phyloP scores from a whole-genome alignment of 108 stramenopile genomes.

The Skeletonema marinoi region DNA sequence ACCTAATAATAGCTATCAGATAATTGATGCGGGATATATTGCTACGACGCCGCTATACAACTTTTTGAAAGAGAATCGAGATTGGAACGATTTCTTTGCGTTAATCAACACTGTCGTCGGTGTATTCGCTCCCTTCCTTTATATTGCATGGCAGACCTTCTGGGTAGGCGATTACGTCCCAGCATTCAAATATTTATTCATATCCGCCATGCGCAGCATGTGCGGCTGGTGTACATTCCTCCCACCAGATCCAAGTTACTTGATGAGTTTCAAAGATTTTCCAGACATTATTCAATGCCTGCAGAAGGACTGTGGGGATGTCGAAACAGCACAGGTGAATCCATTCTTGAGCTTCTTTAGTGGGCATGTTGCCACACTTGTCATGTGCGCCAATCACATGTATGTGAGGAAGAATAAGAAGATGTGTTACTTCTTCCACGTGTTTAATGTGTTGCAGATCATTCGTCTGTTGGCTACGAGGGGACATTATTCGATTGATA shows the following conservation, averaged over 20 bases:
- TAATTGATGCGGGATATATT: too few relatives aligned
- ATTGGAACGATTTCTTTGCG: too few relatives aligned
- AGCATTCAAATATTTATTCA: too few relatives aligned
- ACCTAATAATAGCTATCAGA: too few relatives aligned
- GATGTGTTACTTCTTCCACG: slow-evolving; percentile 24
- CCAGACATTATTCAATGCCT: slow-evolving; percentile 46
- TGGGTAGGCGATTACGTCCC: too few relatives aligned
- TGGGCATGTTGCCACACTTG: slow-evolving; percentile 47
- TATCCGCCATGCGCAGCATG: too few relatives aligned
- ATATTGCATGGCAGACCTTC: too few relatives aligned
- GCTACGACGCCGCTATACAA: too few relatives aligned
- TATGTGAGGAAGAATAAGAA: slow-evolving; percentile 16
- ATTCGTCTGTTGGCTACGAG: slow-evolving; percentile 52
- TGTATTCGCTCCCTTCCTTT: too few relatives aligned
- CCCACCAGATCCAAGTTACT: slow-evolving; percentile 42
- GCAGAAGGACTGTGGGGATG: slow-evolving; percentile 2
- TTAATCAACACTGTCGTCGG: too few relatives aligned
- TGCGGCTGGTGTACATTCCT: too few relatives aligned
- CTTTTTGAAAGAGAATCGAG: too few relatives aligned
- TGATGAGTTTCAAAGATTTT: slow-evolving; percentile 39
- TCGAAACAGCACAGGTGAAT: not conserved
- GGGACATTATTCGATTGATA: slow-evolving; percentile 64
- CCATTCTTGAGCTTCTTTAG: slow-evolving; percentile 50
- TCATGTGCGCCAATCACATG: slow-evolving; percentile 51
- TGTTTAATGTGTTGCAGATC: slow-evolving; percentile 43